Evolutionary conservation across 2,329 filamentous ascomycete genomes (phyloP).

Genomic region (Corynespora cassiicola): DNA sequence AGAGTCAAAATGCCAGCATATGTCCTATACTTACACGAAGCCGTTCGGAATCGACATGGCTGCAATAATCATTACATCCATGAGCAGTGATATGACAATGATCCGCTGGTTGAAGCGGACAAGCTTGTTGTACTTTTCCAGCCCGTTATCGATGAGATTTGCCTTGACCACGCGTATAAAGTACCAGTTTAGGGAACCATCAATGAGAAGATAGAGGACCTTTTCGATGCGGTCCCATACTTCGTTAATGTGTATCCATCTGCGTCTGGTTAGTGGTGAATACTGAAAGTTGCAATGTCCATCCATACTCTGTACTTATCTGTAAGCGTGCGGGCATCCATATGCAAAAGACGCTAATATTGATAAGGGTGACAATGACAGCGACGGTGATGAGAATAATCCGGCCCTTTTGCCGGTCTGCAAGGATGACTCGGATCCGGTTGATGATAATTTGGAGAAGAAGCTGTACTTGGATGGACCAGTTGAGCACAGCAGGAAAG

Average conservation of each 20-base stretch:
- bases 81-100: constrained; percentile 29
- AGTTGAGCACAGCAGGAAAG: constrained; percentile 20
- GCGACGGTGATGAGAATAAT: constrained; percentile 21
- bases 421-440: constrained; percentile 31
- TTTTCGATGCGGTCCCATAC: constrained; percentile 37
- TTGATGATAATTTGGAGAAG: constrained; percentile 40
- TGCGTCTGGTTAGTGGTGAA: not conserved
- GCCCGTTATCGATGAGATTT: constrained; percentile 32
- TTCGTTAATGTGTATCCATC: constrained; percentile 29
- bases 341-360: constrained; percentile 36
- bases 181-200: constrained; percentile 30
- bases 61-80: constrained; percentile 47
- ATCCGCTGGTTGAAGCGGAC: constrained; percentile 34
- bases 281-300: not conserved
- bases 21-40: constrained; percentile 38
- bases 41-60: constrained; percentile 51
- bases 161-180: constrained; percentile 31
- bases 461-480: constrained; percentile 35
- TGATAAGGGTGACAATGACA: constrained; percentile 26
- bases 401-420: constrained; percentile 19
- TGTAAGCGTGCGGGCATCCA: constrained; percentile 37
- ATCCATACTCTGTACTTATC: constrained; percentile 19
- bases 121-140: constrained; percentile 32
- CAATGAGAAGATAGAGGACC: constrained; percentile 28
- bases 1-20: not conserved